Conservation (phyloP, 2,329 filamentous ascomycete genomes). For the Ophiostoma quercus region DNA sequence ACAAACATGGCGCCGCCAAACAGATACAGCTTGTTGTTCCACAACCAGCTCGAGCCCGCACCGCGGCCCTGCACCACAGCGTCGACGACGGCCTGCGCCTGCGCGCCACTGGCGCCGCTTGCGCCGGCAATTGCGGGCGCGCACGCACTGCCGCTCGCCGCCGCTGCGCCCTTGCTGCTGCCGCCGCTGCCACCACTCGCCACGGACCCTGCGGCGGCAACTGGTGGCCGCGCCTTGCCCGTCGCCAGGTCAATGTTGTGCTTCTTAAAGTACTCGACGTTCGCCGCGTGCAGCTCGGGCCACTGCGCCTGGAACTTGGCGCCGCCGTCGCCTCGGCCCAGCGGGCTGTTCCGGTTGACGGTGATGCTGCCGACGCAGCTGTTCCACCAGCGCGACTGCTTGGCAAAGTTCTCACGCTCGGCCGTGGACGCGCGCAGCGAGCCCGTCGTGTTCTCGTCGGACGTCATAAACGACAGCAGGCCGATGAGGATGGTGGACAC, state of each 20-base stretch:
- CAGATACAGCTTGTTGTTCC: constrained; percentile 71
- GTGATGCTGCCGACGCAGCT: constrained; percentile 76
- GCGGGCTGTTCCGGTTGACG: neutral
- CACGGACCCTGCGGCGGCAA: constrained; percentile 24
- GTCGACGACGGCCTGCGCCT: constrained; percentile 69
- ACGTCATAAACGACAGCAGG: constrained; percentile 94
- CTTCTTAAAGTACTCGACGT: constrained; percentile 86
- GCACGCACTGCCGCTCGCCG: neutral
- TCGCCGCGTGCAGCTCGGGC: constrained; percentile 82
- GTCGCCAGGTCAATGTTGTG: constrained; percentile 72
- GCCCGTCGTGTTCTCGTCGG: constrained; percentile 97
- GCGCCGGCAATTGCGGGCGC: constrained; percentile 36
- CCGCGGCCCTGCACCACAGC: constrained; percentile 69
- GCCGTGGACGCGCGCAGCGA: constrained; percentile 70
- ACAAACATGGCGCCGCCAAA: constrained; percentile 65
- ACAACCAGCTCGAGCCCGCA: constrained; percentile 76
- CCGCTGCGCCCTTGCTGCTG: neutral
- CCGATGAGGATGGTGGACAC: constrained; percentile 95
- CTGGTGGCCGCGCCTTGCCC: constrained; percentile 42
- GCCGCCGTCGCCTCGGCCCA: constrained; percentile 69
- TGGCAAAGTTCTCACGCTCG: constrained; percentile 73
- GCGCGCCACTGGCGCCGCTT: constrained; percentile 49
- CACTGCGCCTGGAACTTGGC: constrained; percentile 85
- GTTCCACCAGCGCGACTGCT: constrained; percentile 90
- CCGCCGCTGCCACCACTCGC: no score